These are phyloP conservation scores for Phoma sp. DNA, from an alignment of 2,329 filamentous ascomycete genomes.

Conservation along the genomic window DNA sequence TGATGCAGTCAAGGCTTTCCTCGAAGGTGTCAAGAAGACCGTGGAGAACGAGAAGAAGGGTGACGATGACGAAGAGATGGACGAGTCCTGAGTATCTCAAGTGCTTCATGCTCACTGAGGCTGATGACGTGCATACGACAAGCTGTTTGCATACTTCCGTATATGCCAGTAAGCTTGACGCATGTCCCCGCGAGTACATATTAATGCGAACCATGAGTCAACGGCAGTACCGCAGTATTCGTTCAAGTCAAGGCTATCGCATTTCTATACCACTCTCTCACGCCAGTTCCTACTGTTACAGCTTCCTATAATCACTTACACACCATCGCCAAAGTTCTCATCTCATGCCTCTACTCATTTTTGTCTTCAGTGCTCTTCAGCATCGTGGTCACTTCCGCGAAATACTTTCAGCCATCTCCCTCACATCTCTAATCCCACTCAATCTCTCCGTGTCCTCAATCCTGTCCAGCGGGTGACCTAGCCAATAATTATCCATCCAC, in stretches of 20 bases:
- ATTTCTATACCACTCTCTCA: too few relatives aligned
- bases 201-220: slow-evolving; percentile 1
- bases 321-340: not conserved
- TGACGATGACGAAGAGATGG: slow-evolving; percentile 41
- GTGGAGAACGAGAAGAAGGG: slow-evolving; percentile 61
- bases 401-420: not conserved
- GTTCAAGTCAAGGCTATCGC: not conserved
- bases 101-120: not conserved
- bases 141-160: not conserved
- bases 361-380: too few relatives aligned
- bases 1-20: slow-evolving; percentile 87
- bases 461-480: slow-evolving; percentile 24
- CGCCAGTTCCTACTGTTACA: not conserved
- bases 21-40: slow-evolving; percentile 84
- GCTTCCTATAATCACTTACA: not conserved
- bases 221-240: not conserved
- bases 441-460: slow-evolving; percentile 26
- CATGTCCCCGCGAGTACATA: slow-evolving; percentile 1
- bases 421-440: slow-evolving; percentile 27
- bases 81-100: slow-evolving; percentile 31
- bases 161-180: not conserved
- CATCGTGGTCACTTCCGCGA: not conserved
- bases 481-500: slow-evolving; percentile 28
- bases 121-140: not conserved
- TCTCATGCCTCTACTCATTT: not conserved